Base-by-base conservation (phyloP, 768 basidiomycete species). In the Leccinum obscurum region DNA sequence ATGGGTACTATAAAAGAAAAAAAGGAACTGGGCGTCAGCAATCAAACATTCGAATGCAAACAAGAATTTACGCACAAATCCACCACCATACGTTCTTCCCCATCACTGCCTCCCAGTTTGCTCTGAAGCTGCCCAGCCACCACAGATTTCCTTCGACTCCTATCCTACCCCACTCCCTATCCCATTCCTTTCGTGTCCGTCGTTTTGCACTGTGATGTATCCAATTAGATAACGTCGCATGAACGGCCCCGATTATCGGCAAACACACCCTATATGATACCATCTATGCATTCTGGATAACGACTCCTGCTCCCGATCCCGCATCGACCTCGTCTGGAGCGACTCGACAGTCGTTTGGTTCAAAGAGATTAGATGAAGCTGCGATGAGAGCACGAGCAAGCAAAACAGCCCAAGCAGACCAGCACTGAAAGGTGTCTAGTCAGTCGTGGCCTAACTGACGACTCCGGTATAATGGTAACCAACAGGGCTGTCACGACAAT, bases 71-170 rank as follows among this genome's bases (percentile, higher is more conserved):
- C 88, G 83, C 73, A 95, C 94, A 75, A 63, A 95, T 80, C 94
- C 94, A 97, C 41, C 86, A 84, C 71, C 81, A 80, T 57, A 73
- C 72, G 59, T 77, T 82, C 35, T 66, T 73, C 9, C 95, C 95
- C 93, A 98, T 96, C 49, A 89, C 87, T 53, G 85, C 83, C 64
- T 83, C 81, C 94, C 94, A 97, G 64, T 87, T 88, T 48, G 75
- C 77, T 53, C 78, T 72, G 50, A 65, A 61, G 63, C 79, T 83
- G 28, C 90, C 95, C 37, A 85, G 74, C 86, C 89, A 92, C 95
- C 95, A 98, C 7, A 95, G 73, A 69, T 94, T 87, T 0, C 90
- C 93, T 68, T 95, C 95, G 32, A 78, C 83, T 7, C 80, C 77
- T 1, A 90, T 77, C 30, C 79, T 74, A 0, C 95, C 95, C 90